Evolutionary conservation across 257 asterid genomes (phyloP).

Genomic region (Forsythia suspensa): DNA sequence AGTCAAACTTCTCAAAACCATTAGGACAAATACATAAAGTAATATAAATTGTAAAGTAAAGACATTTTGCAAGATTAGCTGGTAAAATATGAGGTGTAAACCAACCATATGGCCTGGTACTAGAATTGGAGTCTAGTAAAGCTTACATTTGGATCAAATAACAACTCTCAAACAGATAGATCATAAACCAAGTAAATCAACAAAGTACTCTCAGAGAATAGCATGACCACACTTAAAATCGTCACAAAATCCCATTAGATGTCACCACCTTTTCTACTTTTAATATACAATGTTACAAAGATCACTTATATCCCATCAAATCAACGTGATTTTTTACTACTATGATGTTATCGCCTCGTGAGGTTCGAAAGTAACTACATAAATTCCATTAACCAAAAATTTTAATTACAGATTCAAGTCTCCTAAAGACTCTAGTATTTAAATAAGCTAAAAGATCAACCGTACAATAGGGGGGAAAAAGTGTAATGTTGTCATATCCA

Average conservation of each 20-base stretch:
- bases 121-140: not conserved
- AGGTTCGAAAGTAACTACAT: not conserved
- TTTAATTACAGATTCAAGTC: constrained; percentile 8
- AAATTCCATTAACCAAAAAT: constrained; percentile 7
- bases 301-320: not conserved
- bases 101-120: not conserved
- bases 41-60: not conserved
- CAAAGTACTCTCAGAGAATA: not conserved
- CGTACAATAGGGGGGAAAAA: not conserved
- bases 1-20: not conserved
- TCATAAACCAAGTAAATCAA: not conserved
- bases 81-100: not conserved
- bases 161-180: not conserved
- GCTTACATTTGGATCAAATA: not conserved
- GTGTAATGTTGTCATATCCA: not conserved
- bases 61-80: not conserved
- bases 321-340: not conserved
- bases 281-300: not conserved
- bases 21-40: not conserved
- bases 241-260: not conserved
- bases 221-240: not conserved
- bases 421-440: constrained; percentile 7
- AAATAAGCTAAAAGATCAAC: not conserved
- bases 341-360: too few species aligned
- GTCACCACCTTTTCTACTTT: not conserved